Evolutionary conservation across 495 filamentous ascomycete genomes (phyloP).

Genomic region (Tuber aestivum): DNA sequence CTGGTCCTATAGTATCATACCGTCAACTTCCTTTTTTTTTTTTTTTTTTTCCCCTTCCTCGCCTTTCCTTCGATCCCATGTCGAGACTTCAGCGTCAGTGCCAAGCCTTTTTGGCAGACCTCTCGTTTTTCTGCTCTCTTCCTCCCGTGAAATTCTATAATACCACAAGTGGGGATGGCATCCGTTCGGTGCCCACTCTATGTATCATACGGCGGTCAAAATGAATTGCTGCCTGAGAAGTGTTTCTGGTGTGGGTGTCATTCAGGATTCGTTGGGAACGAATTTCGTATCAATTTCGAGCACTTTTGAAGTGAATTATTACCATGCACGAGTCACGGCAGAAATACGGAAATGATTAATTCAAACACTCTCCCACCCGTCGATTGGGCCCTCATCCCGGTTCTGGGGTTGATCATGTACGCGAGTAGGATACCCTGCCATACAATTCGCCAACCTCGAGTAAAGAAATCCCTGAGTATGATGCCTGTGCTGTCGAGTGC

Average conservation of each 20-base stretch:
- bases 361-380: background rate
- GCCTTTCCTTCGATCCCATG: conserved; percentile 27
- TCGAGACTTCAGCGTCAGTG: conserved; percentile 28
- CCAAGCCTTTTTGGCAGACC: conserved; percentile 10
- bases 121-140: conserved; percentile 12
- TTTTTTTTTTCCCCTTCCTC: conserved; percentile 19
- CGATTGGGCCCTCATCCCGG: background rate
- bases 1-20: too few species aligned
- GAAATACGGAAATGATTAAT: background rate
- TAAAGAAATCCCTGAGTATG: background rate
- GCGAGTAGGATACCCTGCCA: background rate
- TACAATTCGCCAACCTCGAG: background rate
- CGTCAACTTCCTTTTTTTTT: conserved; percentile 11
- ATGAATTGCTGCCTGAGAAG: background rate
- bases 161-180: background rate
- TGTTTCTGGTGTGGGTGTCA: background rate
- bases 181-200: background rate
- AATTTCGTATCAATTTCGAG: background rate
- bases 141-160: background rate
- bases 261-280: background rate
- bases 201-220: background rate
- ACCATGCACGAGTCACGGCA: background rate
- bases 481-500: background rate
- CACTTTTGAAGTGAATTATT: conserved; percentile 3
- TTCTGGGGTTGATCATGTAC: background rate